These are phyloP conservation scores for Neonectria magnoliae DNA, from an alignment of 2,329 filamentous ascomycete species.

Conservation along the genomic window DNA sequence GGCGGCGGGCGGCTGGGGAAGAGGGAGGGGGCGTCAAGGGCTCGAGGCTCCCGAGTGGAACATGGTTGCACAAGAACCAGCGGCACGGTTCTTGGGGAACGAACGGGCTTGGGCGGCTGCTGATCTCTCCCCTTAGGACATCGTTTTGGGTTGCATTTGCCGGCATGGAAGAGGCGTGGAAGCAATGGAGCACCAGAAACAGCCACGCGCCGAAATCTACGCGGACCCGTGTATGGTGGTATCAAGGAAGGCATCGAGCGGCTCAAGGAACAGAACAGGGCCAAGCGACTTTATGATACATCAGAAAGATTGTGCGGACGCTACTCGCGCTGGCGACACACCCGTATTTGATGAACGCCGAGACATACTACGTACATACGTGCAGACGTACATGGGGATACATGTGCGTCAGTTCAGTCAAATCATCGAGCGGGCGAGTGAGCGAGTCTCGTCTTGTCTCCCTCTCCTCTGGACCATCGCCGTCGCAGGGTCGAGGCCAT, in stretches of 20 bases:
- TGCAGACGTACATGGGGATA: background rate
- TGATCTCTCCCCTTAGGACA: background rate
- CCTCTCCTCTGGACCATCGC: background rate
- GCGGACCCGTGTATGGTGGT: constrained; percentile 21
- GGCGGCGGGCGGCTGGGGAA: background rate
- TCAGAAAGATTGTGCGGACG: background rate
- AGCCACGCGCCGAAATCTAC: constrained; percentile 11
- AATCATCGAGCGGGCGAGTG: background rate
- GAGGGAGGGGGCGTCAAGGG: background rate
- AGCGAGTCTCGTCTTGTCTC: background rate
- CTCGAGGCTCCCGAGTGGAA: no score
- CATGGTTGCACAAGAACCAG: constrained; percentile 9
- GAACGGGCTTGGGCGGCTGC: background rate
- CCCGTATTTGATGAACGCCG: background rate
- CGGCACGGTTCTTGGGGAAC: constrained; percentile 3
- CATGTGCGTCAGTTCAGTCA: background rate
- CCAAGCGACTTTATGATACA: constrained; percentile 17
- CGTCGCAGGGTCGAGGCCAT: background rate
- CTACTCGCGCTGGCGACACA: background rate
- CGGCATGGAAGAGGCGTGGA: background rate
- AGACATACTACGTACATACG: background rate
- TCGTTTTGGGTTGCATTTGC: background rate
- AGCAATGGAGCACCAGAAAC: background rate
- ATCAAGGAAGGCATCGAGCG: constrained; percentile 7
- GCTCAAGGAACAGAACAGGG: constrained; percentile 5